Percentiles rank a stretch among this genome's conserved stretches.
Evolutionary conservation across 768 basidiomycete species (phyloP).

Genomic region (Mycena rosella): DNA sequence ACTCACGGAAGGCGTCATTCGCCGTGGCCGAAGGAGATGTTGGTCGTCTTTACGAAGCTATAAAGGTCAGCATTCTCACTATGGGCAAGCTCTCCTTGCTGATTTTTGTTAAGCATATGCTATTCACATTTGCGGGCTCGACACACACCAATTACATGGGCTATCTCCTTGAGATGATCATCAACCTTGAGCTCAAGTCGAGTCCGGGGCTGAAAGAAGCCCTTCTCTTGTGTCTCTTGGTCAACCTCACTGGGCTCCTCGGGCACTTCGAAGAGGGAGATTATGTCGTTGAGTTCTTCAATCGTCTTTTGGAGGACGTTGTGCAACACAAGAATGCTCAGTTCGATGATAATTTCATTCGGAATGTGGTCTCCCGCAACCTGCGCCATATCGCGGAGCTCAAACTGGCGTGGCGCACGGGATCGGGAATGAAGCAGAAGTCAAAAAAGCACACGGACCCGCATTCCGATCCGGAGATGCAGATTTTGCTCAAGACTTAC

Average conservation of each 20-base stretch:
- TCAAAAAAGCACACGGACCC: constrained; percentile 41
- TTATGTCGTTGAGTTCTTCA: no score
- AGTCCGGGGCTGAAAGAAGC: constrained; percentile 33
- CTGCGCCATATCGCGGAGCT: constrained; percentile 46
- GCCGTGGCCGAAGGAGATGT: constrained; percentile 49
- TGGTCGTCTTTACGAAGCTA: constrained; percentile 46
- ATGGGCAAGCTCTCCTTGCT: no score
- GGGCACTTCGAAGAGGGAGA: constrained; percentile 40
- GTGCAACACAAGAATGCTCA: constrained; percentile 44
- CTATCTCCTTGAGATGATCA: constrained; percentile 53
- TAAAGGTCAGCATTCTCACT: constrained; percentile 46
- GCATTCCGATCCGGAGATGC: constrained; percentile 36
- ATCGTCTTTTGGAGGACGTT: constrained; percentile 45
- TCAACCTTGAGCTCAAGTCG: constrained; percentile 44
- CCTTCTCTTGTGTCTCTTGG: constrained; percentile 42
- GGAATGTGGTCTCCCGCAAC: constrained; percentile 46
- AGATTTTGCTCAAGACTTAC: constrained; percentile 39
- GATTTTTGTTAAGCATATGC: constrained; percentile 40
- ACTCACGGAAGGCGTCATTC: constrained; percentile 43
- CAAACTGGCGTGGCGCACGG: constrained; percentile 44
- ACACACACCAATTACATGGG: constrained; percentile 47
- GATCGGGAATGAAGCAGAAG: constrained; percentile 37
- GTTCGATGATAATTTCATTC: constrained; percentile 46
- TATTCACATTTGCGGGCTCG: constrained; percentile 52
- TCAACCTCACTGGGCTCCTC: neutral